Conservation (phyloP, 805 yeast species). For the Peterozyma toletana region DNA sequence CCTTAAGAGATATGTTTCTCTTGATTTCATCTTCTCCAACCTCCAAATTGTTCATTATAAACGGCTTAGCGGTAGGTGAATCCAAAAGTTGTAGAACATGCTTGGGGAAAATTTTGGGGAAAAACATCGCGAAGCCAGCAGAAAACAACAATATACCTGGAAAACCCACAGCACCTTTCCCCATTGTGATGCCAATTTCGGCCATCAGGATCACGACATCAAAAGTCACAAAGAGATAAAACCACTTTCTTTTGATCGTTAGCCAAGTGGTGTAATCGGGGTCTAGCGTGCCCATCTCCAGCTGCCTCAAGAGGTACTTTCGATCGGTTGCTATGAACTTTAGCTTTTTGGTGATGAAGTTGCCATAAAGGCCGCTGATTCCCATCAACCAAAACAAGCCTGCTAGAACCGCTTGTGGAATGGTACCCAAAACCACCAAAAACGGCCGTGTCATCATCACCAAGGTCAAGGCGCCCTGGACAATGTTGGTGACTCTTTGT, state of each 20-base stretch:
- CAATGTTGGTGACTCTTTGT: constrained; percentile 78
- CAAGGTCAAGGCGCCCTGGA: constrained; percentile 77
- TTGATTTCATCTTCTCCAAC: constrained; percentile 8
- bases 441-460: constrained; percentile 90
- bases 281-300: neutral
- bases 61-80: constrained; percentile 25
- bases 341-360: constrained; percentile 56
- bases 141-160: constrained; percentile 80
- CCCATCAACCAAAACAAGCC: constrained; percentile 96
- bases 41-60: constrained; percentile 21
- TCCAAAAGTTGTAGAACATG: constrained; percentile 62
- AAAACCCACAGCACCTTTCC: constrained; percentile 90
- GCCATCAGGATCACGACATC: constrained; percentile 65
- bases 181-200: constrained; percentile 80
- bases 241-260: constrained; percentile 34
- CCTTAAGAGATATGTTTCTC: neutral
- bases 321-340: constrained; percentile 55
- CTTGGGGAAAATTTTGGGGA: constrained; percentile 55
- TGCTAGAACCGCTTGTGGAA: constrained; percentile 90
- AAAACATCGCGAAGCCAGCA: constrained; percentile 51
- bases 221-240: constrained; percentile 47
- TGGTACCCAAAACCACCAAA: constrained; percentile 66
- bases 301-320: neutral
- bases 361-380: constrained; percentile 62
- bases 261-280: constrained; percentile 23